Conservation (phyloP, 768 basidiomycete species). For the Arthromyces matolae region DNA sequence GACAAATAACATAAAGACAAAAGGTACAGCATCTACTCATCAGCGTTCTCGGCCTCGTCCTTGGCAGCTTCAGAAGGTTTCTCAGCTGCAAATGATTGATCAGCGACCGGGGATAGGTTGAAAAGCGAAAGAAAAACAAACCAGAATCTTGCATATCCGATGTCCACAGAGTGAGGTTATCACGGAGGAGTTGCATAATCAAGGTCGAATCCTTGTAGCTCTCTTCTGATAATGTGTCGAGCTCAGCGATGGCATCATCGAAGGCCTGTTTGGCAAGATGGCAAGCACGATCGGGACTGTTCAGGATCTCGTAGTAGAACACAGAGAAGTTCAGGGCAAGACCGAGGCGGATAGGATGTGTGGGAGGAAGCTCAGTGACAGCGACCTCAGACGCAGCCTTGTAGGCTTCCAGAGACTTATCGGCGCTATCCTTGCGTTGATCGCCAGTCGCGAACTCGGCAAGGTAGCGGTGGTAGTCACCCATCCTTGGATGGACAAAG, state of each 20-base stretch:
- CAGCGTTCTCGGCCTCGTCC: constrained; percentile 62
- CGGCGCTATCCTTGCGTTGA: constrained; percentile 94
- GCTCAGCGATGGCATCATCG: constrained; percentile 98
- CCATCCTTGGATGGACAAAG: too few species aligned
- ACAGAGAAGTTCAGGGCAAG: constrained; percentile 99
- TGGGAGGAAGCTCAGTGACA: constrained; percentile 90
- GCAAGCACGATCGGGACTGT: constrained; percentile 97
- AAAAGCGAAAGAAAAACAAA: constrained; percentile 31
- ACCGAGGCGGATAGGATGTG: constrained; percentile 97
- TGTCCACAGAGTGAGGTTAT: constrained; percentile 98
- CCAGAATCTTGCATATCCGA: constrained; percentile 95
- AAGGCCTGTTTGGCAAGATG: constrained; percentile 99
- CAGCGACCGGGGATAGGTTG: neutral
- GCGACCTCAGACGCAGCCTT: constrained; percentile 98
- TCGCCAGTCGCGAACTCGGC: constrained; percentile 98
- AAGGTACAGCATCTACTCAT: constrained; percentile 49
- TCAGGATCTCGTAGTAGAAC: constrained; percentile 99
- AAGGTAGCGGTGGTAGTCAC: constrained; percentile 98
- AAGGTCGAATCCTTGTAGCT: constrained; percentile 99
- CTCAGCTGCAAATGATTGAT: constrained; percentile 41
- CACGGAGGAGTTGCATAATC: constrained; percentile 94
- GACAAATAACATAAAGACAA: constrained; percentile 19
- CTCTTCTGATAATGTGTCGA: constrained; percentile 97
- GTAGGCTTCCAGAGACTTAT: constrained; percentile 96
- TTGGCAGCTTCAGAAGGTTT: constrained; percentile 62